A percentile compares a stretch with the other conserved stretches of the same genome.
Evolutionary conservation across 768 basidiomycete species (phyloP).

Genomic region (Kwoniella bestiolae): DNA sequence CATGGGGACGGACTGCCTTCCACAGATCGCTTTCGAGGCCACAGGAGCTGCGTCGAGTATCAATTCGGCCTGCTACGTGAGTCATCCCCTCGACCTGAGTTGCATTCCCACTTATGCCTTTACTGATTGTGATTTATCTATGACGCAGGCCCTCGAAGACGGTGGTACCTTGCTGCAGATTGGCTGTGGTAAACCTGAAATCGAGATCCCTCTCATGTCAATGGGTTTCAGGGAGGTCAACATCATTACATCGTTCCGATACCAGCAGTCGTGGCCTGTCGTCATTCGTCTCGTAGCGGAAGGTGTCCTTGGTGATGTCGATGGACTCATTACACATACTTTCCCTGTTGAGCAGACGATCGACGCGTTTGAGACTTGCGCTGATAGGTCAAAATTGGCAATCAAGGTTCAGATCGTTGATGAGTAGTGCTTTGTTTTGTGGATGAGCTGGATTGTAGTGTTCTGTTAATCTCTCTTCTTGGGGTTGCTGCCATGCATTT

Average conservation of each 20-base stretch:
- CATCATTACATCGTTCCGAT: slow-evolving; percentile 42
- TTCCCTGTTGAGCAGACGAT: slow-evolving; percentile 36
- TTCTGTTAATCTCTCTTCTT: background rate
- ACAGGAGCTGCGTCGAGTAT: slow-evolving; percentile 39
- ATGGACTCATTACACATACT: slow-evolving; percentile 39
- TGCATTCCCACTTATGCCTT: background rate
- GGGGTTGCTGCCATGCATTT: background rate
- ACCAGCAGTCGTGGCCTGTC: slow-evolving; percentile 37
- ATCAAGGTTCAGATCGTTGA: slow-evolving; percentile 50
- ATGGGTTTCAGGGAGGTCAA: slow-evolving; percentile 42
- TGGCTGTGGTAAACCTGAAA: slow-evolving; percentile 39
- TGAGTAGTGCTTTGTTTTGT: slow-evolving; percentile 4
- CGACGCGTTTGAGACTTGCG: slow-evolving; percentile 42
- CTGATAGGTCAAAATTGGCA: slow-evolving; percentile 38
- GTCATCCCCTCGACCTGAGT: background rate
- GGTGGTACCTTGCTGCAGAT: slow-evolving; percentile 41
- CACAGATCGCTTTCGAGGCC: slow-evolving; percentile 40
- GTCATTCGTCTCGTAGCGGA: slow-evolving; percentile 34
- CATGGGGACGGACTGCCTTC: slow-evolving; percentile 34
- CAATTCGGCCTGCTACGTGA: slow-evolving; percentile 40
- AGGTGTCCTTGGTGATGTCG: slow-evolving; percentile 32
- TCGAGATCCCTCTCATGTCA: slow-evolving; percentile 34
- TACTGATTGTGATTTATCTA: too few species aligned
- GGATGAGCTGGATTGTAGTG: too few species aligned
- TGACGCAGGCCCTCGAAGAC: slow-evolving; percentile 35